Percentiles rank a stretch among this genome's conserved stretches.
Evolutionary conservation across 192 early-diverging fungal species (phyloP).

Genomic region (Coemansia sp.): DNA sequence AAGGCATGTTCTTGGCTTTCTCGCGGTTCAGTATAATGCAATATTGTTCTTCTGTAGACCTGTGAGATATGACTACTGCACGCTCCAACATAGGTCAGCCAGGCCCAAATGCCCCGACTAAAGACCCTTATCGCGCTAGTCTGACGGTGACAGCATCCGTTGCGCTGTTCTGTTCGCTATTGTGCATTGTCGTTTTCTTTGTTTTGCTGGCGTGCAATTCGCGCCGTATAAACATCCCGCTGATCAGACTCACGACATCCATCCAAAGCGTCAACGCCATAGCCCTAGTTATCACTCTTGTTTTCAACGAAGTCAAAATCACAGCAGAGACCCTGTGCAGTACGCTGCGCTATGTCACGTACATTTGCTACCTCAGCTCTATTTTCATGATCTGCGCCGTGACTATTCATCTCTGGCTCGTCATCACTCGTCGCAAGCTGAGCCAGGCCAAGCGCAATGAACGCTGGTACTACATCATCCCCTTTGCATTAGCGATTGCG

Average conservation of each 20-base stretch:
- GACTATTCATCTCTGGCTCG: slow-evolving; percentile 48
- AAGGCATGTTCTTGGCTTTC: not conserved
- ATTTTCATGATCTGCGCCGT: slow-evolving; percentile 50
- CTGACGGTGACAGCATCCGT: slow-evolving; percentile 20
- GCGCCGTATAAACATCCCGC: slow-evolving; percentile 39
- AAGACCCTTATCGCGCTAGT: not conserved
- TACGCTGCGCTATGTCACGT: slow-evolving; percentile 39
- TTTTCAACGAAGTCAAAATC: slow-evolving; percentile 25
- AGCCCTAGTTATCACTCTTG: slow-evolving; percentile 32
- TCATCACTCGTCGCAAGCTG: slow-evolving; percentile 45
- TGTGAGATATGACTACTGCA: not conserved
- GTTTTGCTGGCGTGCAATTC: slow-evolving; percentile 34
- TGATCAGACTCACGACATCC: slow-evolving; percentile 43
- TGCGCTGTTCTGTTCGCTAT: slow-evolving; percentile 27
- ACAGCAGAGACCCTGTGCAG: slow-evolving; percentile 29
- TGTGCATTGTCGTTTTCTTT: slow-evolving; percentile 32
- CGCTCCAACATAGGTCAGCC: not conserved
- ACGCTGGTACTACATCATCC: slow-evolving; percentile 52
- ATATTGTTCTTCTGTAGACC: not conserved
- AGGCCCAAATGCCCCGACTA: not conserved
- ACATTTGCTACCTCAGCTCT: slow-evolving; percentile 46
- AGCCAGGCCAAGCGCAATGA: slow-evolving; percentile 34
- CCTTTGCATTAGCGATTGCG: slow-evolving; percentile 26
- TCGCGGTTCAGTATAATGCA: not conserved
- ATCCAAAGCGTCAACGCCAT: slow-evolving; percentile 45